These are phyloP conservation scores for Leishmania arabica DNA, from an alignment of 208 protist genomes.

Conservation along the genomic window DNA sequence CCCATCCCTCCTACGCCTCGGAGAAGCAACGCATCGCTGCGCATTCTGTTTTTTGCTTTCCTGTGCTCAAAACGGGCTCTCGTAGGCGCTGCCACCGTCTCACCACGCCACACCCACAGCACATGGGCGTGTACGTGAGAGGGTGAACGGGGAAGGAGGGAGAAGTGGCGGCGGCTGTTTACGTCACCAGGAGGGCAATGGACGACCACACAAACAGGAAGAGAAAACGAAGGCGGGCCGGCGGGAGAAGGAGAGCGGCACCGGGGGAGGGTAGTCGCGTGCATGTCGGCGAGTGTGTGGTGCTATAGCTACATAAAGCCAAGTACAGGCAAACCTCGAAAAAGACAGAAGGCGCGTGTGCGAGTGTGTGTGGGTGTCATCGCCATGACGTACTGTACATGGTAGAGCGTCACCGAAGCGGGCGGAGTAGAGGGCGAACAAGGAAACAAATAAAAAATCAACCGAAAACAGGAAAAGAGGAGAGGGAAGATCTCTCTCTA, in stretches of 20 bases:
- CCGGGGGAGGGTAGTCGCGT: neutral
- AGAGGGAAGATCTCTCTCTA: too few relatives aligned
- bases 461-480: neutral
- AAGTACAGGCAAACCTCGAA: neutral
- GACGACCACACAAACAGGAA: neutral
- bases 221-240: neutral
- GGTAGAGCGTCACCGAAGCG: neutral
- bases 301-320: neutral
- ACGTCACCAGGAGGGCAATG: neutral
- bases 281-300: neutral
- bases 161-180: neutral
- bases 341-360: neutral
- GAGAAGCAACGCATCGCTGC: neutral
- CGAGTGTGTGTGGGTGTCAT: neutral
- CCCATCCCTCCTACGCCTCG: neutral
- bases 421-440: neutral
- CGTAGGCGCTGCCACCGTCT: neutral
- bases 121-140: neutral
- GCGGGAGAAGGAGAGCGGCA: neutral
- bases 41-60: neutral
- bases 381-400: neutral
- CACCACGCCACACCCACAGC: neutral
- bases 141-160: neutral
- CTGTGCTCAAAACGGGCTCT: neutral
- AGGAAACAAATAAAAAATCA: neutral